phyloP scores from a whole-genome alignment of 108 stramenopile genomes.

The Skeletonema costatum region DNA sequence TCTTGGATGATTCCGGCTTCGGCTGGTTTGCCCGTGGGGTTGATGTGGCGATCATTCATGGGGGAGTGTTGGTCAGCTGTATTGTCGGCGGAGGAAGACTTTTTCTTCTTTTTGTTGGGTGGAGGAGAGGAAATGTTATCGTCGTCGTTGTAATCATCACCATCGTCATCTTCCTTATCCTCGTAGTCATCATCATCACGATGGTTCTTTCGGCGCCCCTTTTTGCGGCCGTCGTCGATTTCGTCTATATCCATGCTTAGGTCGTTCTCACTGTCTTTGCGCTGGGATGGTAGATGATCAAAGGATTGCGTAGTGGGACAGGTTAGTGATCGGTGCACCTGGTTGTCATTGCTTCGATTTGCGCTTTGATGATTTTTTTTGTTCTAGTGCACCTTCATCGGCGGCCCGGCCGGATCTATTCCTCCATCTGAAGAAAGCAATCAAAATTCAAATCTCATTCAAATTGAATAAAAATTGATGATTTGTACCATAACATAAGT shows the following conservation, averaged over 20 bases:
- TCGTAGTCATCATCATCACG: constrained; percentile 14
- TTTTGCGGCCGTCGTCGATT: constrained; percentile 7
- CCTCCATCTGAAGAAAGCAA: too few species aligned
- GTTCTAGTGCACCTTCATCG: too few species aligned
- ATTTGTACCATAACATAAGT: too few species aligned
- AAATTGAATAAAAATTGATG: too few species aligned
- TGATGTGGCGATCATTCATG: constrained; percentile 29
- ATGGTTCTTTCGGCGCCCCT: neutral
- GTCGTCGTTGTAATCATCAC: constrained; percentile 16
- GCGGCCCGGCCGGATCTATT: too few species aligned
- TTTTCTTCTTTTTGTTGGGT: constrained; percentile 9
- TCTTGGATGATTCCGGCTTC: constrained; percentile 71
- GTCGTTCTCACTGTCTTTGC: constrained; percentile 14
- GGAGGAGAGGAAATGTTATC: neutral
- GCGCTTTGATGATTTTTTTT: too few species aligned
- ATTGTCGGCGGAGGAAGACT: neutral
- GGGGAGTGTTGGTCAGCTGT: constrained; percentile 17
- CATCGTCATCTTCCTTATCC: neutral
- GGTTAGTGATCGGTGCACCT: neutral
- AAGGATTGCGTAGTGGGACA: neutral
- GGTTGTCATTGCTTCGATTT: too few species aligned
- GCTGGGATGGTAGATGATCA: neutral
- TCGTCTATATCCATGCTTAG: constrained; percentile 4
- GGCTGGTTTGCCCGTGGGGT: constrained; percentile 50
- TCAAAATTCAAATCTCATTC: too few species aligned